Conservation (phyloP, 768 basidiomycete species). For the Amyloporia xantha region DNA sequence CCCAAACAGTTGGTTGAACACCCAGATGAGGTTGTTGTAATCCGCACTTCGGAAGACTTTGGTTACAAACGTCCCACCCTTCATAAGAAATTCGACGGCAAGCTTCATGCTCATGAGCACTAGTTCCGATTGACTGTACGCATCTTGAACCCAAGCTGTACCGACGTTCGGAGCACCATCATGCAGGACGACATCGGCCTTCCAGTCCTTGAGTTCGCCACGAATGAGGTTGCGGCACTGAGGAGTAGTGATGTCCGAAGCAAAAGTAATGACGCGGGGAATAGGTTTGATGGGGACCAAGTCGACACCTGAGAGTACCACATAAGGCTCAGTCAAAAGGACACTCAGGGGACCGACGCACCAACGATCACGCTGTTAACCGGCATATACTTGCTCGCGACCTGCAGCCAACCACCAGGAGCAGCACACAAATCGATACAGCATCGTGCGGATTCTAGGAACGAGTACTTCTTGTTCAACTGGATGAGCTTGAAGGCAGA, state of each 20-base stretch:
- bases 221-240: slow-evolving; percentile 86
- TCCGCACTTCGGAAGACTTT: slow-evolving; percentile 98
- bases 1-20: slow-evolving; percentile 92
- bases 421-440: slow-evolving; percentile 98
- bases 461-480: slow-evolving; percentile 94
- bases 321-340: slow-evolving; percentile 10
- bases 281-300: slow-evolving; percentile 95
- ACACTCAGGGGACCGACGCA: slow-evolving; percentile 28
- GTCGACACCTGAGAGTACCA: slow-evolving; percentile 69
- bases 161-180: slow-evolving; percentile 99
- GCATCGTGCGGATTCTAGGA: slow-evolving; percentile 84
- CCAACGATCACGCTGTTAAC: slow-evolving; percentile 88
- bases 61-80: slow-evolving; percentile 94
- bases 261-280: slow-evolving; percentile 85
- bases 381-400: slow-evolving; percentile 97
- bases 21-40: slow-evolving; percentile 98
- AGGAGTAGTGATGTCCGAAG: slow-evolving; percentile 89
- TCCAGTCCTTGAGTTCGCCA: slow-evolving; percentile 94
- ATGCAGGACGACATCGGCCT: slow-evolving; percentile 95
- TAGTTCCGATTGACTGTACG: slow-evolving; percentile 93
- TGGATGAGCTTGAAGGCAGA: slow-evolving; percentile 99
- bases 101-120: slow-evolving; percentile 93
- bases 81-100: slow-evolving; percentile 88
- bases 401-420: slow-evolving; percentile 98
- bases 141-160: slow-evolving; percentile 98